Conservation (phyloP, 169 alveolate species). For the Plasmodium vivax region DNA sequence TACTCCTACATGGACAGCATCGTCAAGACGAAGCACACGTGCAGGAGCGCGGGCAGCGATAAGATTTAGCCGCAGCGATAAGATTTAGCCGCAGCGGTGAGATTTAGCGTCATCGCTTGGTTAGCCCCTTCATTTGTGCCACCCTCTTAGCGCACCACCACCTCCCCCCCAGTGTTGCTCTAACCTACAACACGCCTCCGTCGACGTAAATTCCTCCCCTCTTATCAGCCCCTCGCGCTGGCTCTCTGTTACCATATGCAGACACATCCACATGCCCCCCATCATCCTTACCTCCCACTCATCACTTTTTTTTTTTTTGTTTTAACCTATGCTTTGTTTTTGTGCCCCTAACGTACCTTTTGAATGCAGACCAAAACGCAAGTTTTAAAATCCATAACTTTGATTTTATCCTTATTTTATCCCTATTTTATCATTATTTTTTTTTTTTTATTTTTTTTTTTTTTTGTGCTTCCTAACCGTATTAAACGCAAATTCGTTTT, state of each 20-base stretch:
- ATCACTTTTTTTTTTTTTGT: neutral
- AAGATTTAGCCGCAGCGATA: neutral
- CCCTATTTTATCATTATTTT: neutral
- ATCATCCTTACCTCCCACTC: neutral
- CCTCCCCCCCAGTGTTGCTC: neutral
- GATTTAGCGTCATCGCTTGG: neutral
- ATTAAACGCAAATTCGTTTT: neutral
- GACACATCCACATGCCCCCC: neutral
- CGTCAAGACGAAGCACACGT: conserved; percentile 12
- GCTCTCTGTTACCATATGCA: neutral
- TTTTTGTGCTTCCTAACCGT: neutral
- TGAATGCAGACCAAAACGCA: neutral
- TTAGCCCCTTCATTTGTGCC: neutral
- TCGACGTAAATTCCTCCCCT: neutral
- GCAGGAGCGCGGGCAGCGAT: neutral
- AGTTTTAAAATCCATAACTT: neutral
- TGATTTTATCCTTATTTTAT: neutral
- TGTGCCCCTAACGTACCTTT: neutral
- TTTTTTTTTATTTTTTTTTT: too few relatives aligned
- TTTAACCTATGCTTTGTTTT: neutral
- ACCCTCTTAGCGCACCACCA: neutral
- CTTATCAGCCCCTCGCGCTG: neutral
- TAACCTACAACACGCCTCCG: neutral
- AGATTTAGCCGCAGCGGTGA: neutral
- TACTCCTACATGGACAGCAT: conserved; percentile 48